Conservation (phyloP, 305 asterid genomes). For the Fraxinus xanthoxyloides region DNA sequence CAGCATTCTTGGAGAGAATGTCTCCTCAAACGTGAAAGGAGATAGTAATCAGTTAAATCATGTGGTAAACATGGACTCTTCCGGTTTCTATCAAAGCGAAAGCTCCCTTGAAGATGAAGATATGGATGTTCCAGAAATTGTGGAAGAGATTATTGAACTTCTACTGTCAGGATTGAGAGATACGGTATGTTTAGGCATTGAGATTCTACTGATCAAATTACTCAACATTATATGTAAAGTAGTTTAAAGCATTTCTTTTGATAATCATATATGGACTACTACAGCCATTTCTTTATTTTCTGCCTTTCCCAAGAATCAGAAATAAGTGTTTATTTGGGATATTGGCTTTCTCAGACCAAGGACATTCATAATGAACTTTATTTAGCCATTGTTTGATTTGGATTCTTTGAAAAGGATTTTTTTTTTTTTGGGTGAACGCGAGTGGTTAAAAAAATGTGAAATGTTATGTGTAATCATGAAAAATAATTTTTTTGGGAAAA, state of each 20-base stretch:
- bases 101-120: slow-evolving; percentile 69
- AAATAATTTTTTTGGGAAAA: background rate
- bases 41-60: slow-evolving; percentile 33
- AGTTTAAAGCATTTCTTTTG: slow-evolving; percentile 19
- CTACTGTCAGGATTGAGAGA: slow-evolving; percentile 82
- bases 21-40: slow-evolving; percentile 32
- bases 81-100: slow-evolving; percentile 36
- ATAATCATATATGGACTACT: slow-evolving; percentile 12
- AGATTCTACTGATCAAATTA: slow-evolving; percentile 28
- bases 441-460: background rate
- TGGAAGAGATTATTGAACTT: slow-evolving; percentile 85
- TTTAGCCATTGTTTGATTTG: background rate
- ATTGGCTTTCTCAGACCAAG: background rate
- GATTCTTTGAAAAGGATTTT: background rate
- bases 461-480: background rate
- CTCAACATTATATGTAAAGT: slow-evolving; percentile 18
- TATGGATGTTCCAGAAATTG: slow-evolving; percentile 85
- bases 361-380: slow-evolving; percentile 14
- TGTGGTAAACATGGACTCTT: slow-evolving; percentile 33
- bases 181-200: slow-evolving; percentile 64
- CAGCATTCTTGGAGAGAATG: slow-evolving; percentile 59
- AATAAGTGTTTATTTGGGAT: background rate
- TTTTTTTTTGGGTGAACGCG: background rate
- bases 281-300: background rate
- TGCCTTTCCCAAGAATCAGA: slow-evolving; percentile 10